Conservation (phyloP, 192 early-diverging fungal genomes). For the Neocallimastix lanati region DNA sequence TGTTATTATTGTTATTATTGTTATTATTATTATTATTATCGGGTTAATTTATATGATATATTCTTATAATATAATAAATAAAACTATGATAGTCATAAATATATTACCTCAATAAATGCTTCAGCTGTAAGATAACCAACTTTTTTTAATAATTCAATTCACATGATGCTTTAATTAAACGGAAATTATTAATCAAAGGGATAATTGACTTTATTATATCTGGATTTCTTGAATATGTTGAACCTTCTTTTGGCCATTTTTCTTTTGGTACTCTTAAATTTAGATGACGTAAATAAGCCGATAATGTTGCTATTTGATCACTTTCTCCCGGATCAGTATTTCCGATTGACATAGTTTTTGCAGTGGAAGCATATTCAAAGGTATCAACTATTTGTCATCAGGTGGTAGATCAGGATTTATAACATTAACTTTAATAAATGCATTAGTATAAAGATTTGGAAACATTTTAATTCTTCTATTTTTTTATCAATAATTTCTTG, state of each 20-base stretch:
- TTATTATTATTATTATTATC: background rate
- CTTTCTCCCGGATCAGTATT: background rate
- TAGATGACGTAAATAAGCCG: background rate
- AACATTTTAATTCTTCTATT: background rate
- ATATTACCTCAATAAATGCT: conserved; percentile 51
- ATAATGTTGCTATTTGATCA: background rate
- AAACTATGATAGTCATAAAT: no score
- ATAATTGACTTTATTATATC: conserved; percentile 19
- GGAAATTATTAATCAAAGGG: conserved; percentile 48
- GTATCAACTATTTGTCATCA: background rate
- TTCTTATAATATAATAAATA: no score
- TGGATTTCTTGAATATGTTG: background rate
- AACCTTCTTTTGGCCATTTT: background rate
- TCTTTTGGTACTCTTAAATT: background rate
- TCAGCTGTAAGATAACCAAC: conserved; percentile 57
- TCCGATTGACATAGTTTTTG: background rate
- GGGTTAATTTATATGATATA: no score
- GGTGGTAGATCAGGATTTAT: background rate
- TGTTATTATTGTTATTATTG: no score
- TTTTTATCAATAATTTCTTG: background rate
- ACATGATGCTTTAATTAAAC: conserved; percentile 55
- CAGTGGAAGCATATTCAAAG: background rate
- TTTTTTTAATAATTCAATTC: conserved; percentile 65
- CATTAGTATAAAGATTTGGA: background rate
- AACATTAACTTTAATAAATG: background rate